These are phyloP conservation scores for Phytopythium montanum DNA, from an alignment of 352 stramenopile species.

Conservation along the genomic window DNA sequence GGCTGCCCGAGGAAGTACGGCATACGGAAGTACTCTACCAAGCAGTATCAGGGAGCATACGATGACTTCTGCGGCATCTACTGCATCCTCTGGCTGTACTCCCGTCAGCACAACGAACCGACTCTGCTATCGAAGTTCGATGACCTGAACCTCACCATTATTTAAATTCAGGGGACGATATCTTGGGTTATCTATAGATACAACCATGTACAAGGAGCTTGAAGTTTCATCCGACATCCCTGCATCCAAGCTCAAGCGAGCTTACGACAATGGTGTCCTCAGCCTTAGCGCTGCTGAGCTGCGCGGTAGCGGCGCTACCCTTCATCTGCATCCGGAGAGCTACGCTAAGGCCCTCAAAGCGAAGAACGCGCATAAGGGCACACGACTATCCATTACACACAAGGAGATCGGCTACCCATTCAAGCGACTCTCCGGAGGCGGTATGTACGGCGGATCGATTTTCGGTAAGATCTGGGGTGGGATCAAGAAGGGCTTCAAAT, in stretches of 20 bases:
- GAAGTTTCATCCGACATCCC: constrained; percentile 4
- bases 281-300: constrained; percentile 6
- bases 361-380: constrained; percentile 4
- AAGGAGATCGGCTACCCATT: constrained; percentile 10
- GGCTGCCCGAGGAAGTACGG: constrained; percentile 10
- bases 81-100: constrained; percentile 12
- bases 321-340: constrained; percentile 14
- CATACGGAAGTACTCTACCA: constrained; percentile 1
- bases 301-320: constrained; percentile 3
- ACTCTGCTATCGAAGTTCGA: constrained; percentile 8
- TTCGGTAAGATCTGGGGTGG: background rate
- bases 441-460: background rate
- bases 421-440: constrained; percentile 2
- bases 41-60: constrained; percentile 6
- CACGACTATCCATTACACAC: constrained; percentile 2
- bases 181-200: constrained; percentile 7
- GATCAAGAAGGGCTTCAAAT: background rate
- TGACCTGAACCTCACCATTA: constrained; percentile 19
- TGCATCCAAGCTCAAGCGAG: background rate
- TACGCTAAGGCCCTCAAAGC: constrained; percentile 13
- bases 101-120: constrained; percentile 7
- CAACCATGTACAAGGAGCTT: constrained; percentile 10
- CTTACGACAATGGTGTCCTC: constrained; percentile 2
- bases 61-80: constrained; percentile 11
- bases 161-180: too few relatives aligned